Evolutionary conservation across 2,329 filamentous ascomycete species (phyloP).

Genomic region (Cercospora janseana): DNA sequence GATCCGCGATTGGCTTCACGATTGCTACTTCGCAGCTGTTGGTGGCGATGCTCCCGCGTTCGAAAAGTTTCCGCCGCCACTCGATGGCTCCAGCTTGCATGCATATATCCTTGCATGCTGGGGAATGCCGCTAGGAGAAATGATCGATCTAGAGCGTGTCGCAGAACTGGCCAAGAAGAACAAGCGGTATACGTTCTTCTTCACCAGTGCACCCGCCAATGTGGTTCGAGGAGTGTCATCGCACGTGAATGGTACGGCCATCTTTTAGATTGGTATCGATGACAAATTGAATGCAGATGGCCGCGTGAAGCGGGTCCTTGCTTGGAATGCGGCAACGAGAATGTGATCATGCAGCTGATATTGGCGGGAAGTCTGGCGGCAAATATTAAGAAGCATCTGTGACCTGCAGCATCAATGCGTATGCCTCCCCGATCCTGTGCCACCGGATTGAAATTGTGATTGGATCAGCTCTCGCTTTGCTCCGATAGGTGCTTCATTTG

Average conservation of each 20-base stretch:
- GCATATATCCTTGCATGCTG: conserved; percentile 52
- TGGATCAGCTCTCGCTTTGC: conserved; percentile 5
- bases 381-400: not conserved
- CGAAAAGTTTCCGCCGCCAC: conserved; percentile 58
- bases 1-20: conserved; percentile 65
- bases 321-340: not conserved
- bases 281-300: too few species aligned
- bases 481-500: conserved; percentile 3
- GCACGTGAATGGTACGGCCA: conserved; percentile 46
- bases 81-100: conserved; percentile 40
- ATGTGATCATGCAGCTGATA: not conserved
- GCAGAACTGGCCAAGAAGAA: conserved; percentile 55
- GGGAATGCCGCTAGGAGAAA: conserved; percentile 56
- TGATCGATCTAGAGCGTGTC: conserved; percentile 57
- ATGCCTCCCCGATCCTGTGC: not conserved
- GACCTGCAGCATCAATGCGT: too few species aligned
- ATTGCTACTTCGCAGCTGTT: conserved; percentile 65
- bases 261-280: conserved; percentile 30
- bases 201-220: conserved; percentile 60
- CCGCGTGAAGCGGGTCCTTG: too few species aligned
- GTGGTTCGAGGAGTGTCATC: conserved; percentile 52
- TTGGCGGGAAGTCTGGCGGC: too few species aligned
- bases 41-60: conserved; percentile 63
- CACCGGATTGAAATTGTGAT: not conserved
- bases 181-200: conserved; percentile 59